Evolutionary conservation across 2,329 filamentous ascomycete genomes (phyloP), one percentile per base, ranked within the genome.

Genomic region (Didymosphaeria variabile): DNA sequence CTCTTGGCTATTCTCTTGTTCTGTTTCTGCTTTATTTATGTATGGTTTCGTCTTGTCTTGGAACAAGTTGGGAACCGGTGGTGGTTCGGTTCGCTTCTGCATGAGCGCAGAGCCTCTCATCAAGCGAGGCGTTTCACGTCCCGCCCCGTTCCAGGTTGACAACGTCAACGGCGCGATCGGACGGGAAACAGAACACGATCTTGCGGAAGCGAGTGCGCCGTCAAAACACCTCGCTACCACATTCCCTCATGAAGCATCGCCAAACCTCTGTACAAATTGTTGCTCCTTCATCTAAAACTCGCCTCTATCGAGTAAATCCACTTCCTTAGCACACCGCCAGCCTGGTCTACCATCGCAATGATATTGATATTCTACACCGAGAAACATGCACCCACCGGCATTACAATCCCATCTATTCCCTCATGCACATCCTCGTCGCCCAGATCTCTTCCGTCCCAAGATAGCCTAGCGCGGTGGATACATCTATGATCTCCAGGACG

Each of bases 401-500:
- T 40, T 34, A 32, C 29, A 50, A 5, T 34, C 29, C 26, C 26
- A 50, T 34, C 9, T 23, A 32, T 9, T 32, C 3, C 26, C 47
- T 32, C 29, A 34, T 13, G 36, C 52, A 29, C 40, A 23, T 49
- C 9, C 36, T n/a, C n/a, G 26, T 15, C 17, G 47, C 47, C 13
- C 34, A 34, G 9, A 4, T 6, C 26, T 6, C 26, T 19, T 19
- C 19, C 46, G 26, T 56, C 52, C 34, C 55, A n/a, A 46, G 42
- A 2, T 13, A 29, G 52, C 42, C 50, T 53, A 46, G 45, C 57
- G 49, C 19, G 45, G 38, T 44, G 38, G 47, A 36, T 5, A 34
- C 49, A 10, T 3, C 55, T 64, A 70, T 70, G 67, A 70, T 72
- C 63, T 62, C 62, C 69, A 70, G 67, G 67, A 65, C 49, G 58